These are phyloP conservation scores for Microglena sp. DNA, from an alignment of 139 green algal genomes.

Conservation along the genomic window DNA sequence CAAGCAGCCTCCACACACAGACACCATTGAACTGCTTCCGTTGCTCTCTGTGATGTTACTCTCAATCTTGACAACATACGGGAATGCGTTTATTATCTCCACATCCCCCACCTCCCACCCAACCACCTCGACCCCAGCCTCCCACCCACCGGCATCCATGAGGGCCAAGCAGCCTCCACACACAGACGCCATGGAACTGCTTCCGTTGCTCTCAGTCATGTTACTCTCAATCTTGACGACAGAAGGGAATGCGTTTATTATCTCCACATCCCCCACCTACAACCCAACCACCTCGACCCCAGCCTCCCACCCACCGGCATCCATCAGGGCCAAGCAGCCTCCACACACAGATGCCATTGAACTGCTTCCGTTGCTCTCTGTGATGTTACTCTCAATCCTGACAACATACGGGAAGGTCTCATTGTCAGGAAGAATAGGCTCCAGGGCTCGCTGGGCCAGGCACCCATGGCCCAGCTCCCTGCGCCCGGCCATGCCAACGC, in stretches of 20 bases:
- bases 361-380: constrained; percentile 88
- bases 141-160: constrained; percentile 72
- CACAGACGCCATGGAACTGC: constrained; percentile 90
- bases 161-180: constrained; percentile 91
- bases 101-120: too few species aligned
- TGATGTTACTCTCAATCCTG: constrained; percentile 86
- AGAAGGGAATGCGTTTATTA: too few species aligned
- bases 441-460: constrained; percentile 79
- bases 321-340: constrained; percentile 82
- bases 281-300: too few species aligned
- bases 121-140: too few species aligned
- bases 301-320: constrained; percentile 63
- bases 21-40: constrained; percentile 91
- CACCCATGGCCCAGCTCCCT: constrained; percentile 86
- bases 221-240: constrained; percentile 95
- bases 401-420: constrained; percentile 62
- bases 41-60: constrained; percentile 95
- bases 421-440: constrained; percentile 60
- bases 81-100: too few species aligned
- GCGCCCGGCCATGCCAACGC: constrained; percentile 51
- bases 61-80: constrained; percentile 86
- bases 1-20: constrained; percentile 90
- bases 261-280: too few species aligned
- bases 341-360: constrained; percentile 95
- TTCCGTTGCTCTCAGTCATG: constrained; percentile 97